Evolutionary conservation across 495 filamentous ascomycete species (phyloP).

Genomic region (Chaetomium tenue): DNA sequence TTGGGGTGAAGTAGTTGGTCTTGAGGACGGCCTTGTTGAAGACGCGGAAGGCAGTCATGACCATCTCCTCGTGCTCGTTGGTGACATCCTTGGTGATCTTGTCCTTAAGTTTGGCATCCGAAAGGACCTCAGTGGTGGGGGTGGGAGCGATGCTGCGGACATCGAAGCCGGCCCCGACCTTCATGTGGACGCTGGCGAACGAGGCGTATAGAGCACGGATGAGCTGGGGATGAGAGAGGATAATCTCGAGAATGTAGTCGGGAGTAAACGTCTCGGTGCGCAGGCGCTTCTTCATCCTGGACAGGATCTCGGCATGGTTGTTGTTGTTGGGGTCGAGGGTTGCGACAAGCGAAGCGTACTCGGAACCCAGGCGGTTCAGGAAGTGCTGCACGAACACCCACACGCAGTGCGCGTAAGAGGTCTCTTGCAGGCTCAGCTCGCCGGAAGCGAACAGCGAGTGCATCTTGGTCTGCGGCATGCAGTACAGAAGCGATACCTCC

Average conservation of each 20-base stretch:
- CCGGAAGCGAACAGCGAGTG: constrained; percentile 86
- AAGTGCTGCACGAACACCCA: constrained; percentile 98
- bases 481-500: constrained; percentile 94
- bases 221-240: constrained; percentile 83
- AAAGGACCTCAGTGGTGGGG: constrained; percentile 70
- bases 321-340: constrained; percentile 71
- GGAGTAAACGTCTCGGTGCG: constrained; percentile 96
- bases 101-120: constrained; percentile 71
- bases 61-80: constrained; percentile 97
- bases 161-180: constrained; percentile 71
- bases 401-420: constrained; percentile 93
- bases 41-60: constrained; percentile 93
- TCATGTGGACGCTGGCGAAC: constrained; percentile 89
- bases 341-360: constrained; percentile 83
- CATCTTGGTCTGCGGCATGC: constrained; percentile 94
- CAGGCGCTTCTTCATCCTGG: constrained; percentile 92
- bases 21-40: constrained; percentile 91
- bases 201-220: constrained; percentile 85
- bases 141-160: constrained; percentile 69
- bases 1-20: constrained; percentile 99
- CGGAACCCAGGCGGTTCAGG: constrained; percentile 87
- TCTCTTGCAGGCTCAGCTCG: constrained; percentile 88
- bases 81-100: constrained; percentile 75
- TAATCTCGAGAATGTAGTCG: constrained; percentile 96
- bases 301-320: constrained; percentile 82